Base-by-base conservation (phyloP, 768 basidiomycete genomes). In the Amanita jacksonii region DNA sequence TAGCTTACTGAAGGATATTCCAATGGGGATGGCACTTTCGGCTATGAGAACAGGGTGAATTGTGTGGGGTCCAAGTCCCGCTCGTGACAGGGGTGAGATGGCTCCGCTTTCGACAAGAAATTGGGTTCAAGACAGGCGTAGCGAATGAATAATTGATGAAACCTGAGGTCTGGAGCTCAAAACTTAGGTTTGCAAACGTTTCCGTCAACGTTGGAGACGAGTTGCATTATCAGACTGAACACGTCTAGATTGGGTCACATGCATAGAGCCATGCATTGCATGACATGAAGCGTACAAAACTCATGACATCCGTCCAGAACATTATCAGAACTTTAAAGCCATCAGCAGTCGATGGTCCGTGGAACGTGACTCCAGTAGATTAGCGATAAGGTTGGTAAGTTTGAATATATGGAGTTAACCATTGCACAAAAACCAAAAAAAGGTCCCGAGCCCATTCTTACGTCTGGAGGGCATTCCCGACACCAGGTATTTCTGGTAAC, bases 251-350 rank as follows among this genome's bases (percentile, higher is more conserved):
- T 30, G 39, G 31, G 18, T 24, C 18, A 30, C 13, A 30, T 37
- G 19, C 20, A 20, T 37, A 31, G 41, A 32, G 22, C 31, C 20
- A 33, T 15, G 25, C 28, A 22, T 42, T 22, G 12, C 10, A 22
- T 15, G 30, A 19, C 23, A 28, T 41, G 31, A 42, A 24, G 41
- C 32, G 31, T 33, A 31, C 22, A 32, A 18, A 9, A 20, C 28
- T 15, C 40, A 20, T 41, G 22, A 19, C 32, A 37, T 38, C 36
- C 36, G 19, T 38, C 32, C 23, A 20, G 28, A 45, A 38, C 43
- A 45, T 45, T 38, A 45, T 44, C 43, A 45, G 28, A 38, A 45
- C 44, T 35, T 38, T 45, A 45, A 38, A 35, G 44, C 24, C 44
- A 45, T 45, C 34, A 44, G 20, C 23, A 45, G 32, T n/a, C 44